A percentile compares a stretch with the other conserved stretches of the same genome.
Evolutionary conservation across 495 filamentous ascomycete species (phyloP).

Genomic region (Niebla homalea): DNA sequence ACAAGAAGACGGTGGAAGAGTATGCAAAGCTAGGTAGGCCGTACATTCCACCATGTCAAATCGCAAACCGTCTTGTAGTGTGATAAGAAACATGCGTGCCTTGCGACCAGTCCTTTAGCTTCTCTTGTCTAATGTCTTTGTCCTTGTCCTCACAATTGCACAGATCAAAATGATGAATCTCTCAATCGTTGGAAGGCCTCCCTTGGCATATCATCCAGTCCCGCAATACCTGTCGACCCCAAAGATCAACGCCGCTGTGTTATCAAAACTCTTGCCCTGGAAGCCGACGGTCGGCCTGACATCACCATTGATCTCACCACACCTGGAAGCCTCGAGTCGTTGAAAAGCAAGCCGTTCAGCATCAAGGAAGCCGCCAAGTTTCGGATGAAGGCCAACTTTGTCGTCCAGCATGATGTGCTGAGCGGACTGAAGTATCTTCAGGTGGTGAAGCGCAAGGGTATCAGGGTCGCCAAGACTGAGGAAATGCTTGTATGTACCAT

Average conservation of each 20-base stretch:
- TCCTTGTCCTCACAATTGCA: neutral
- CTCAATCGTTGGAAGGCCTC: slow-evolving; percentile 95
- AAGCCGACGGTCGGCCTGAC: slow-evolving; percentile 62
- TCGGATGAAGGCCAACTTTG: slow-evolving; percentile 83
- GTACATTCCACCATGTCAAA: neutral
- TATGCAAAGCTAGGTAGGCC: slow-evolving; percentile 80
- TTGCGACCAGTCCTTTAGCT: neutral
- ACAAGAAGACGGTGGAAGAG: slow-evolving; percentile 93
- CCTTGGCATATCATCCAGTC: slow-evolving; percentile 61
- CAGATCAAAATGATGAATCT: slow-evolving; percentile 71
- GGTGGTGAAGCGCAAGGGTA: slow-evolving; percentile 72
- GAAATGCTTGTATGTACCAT: slow-evolving; percentile 78
- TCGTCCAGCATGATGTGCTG: slow-evolving; percentile 90
- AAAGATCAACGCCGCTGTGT: slow-evolving; percentile 43
- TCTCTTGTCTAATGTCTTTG: neutral
- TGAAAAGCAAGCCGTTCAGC: slow-evolving; percentile 82
- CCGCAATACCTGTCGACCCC: slow-evolving; percentile 38
- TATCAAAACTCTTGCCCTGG: slow-evolving; percentile 77
- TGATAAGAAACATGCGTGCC: neutral
- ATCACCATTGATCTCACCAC: slow-evolving; percentile 69
- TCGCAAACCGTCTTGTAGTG: neutral
- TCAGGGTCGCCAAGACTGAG: slow-evolving; percentile 75
- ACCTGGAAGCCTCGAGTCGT: slow-evolving; percentile 46
- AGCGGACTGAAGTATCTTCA: slow-evolving; percentile 92
- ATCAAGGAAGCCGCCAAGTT: slow-evolving; percentile 93